phyloP scores from a whole-genome alignment of 2,329 filamentous ascomycete species.

The Dendryphion nanum region DNA sequence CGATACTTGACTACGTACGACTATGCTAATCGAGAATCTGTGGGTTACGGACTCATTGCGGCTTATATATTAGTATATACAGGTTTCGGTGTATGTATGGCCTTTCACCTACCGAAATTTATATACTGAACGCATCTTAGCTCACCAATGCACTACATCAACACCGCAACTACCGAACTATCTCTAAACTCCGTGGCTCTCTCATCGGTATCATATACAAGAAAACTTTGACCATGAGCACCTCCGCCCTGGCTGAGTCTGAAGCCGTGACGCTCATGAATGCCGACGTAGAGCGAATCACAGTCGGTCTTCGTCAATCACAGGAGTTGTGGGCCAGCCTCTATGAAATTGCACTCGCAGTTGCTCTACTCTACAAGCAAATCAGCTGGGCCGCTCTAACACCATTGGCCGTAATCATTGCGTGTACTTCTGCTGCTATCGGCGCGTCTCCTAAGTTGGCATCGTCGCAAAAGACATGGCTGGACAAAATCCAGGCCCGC shows the following conservation, averaged over 20 bases:
- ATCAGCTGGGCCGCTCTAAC: conserved; percentile 11
- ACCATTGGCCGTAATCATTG: conserved; percentile 10
- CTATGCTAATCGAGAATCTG: conserved; percentile 8
- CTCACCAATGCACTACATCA: conserved; percentile 8
- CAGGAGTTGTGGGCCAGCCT: conserved; percentile 14
- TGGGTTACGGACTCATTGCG: conserved; percentile 12
- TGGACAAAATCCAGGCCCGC: conserved; percentile 12
- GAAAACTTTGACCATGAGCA: conserved; percentile 10
- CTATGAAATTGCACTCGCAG: conserved; percentile 10
- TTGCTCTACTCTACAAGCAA: conserved; percentile 11
- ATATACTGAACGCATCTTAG: neutral
- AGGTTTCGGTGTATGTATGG: conserved; percentile 5
- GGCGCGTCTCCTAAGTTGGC: conserved; percentile 8
- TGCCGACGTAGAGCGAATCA: conserved; percentile 15
- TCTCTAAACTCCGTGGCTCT: conserved; percentile 10
- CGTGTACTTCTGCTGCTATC: conserved; percentile 8
- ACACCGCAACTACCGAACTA: conserved; percentile 11
- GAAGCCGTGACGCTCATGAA: conserved; percentile 15
- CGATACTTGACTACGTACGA: conserved; percentile 7
- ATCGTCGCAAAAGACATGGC: conserved; percentile 14
- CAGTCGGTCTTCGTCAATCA: conserved; percentile 5
- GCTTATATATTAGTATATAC: conserved; percentile 12
- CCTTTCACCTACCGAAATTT: neutral
- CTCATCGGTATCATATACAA: conserved; percentile 13
- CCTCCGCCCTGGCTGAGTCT: conserved; percentile 7